Conservation (phyloP, 305 asterid genomes). For the Fraxinus latifolia region DNA sequence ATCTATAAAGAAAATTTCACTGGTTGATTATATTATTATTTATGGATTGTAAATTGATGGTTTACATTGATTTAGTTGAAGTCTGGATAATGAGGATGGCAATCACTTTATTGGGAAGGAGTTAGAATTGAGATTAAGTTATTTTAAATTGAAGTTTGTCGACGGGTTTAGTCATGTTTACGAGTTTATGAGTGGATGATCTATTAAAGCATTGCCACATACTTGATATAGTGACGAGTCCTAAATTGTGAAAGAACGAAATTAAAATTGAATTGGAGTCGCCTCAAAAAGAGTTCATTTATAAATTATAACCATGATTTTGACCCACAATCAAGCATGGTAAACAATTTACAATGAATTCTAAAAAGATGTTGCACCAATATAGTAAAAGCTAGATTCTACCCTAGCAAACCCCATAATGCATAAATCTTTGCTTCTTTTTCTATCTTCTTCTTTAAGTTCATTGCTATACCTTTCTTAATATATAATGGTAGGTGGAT, state of each 20-base stretch:
- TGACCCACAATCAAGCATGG: not conserved
- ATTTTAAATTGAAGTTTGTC: not conserved
- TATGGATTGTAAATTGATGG: not conserved
- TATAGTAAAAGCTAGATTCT: conserved; percentile 28
- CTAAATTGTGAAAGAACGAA: not conserved
- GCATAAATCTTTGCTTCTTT: not conserved
- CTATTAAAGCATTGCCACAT: not conserved
- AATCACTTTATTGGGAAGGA: not conserved
- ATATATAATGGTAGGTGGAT: conserved; percentile 3
- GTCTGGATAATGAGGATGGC: not conserved
- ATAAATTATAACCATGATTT: not conserved
- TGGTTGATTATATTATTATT: not conserved
- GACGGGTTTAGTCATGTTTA: not conserved
- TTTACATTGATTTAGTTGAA: not conserved
- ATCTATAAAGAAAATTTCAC: not conserved
- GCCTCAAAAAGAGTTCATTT: not conserved
- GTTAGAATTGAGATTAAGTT: not conserved
- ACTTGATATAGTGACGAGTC: not conserved
- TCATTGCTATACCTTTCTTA: conserved; percentile 14
- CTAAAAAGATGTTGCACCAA: conserved; percentile 4
- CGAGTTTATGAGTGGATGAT: not conserved
- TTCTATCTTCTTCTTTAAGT: not conserved
- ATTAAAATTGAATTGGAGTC: not conserved
- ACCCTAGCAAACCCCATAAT: conserved; percentile 23
- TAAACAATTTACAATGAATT: not conserved